phyloP scores from a whole-genome alignment of 257 asterid genomes.

The Solanum rostratum region DNA sequence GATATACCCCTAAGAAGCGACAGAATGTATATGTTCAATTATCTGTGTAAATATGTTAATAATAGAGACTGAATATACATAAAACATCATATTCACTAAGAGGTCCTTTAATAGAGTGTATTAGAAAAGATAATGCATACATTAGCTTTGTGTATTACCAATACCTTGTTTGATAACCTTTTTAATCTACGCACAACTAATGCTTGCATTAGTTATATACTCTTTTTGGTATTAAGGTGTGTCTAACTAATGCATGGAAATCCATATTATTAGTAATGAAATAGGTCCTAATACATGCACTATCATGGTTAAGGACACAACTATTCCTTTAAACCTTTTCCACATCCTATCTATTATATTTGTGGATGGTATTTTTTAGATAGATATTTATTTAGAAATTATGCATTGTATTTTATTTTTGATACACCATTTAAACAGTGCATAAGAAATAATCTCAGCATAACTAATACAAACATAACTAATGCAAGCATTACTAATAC shows the following conservation, averaged over 20 bases:
- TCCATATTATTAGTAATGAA: not conserved
- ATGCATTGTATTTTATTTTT: too few relatives aligned
- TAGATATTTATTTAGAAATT: too few relatives aligned
- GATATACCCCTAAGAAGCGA: not conserved
- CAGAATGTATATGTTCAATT: not conserved
- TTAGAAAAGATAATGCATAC: not conserved
- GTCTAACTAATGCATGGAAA: not conserved
- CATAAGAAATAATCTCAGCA: too few relatives aligned
- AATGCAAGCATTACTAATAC: too few relatives aligned
- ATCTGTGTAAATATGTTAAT: not conserved
- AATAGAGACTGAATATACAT: not conserved
- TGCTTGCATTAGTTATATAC: too few relatives aligned
- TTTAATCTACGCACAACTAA: too few relatives aligned
- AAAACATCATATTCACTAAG: not conserved
- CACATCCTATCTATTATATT: not conserved
- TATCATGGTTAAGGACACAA: not conserved
- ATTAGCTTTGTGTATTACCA: not conserved
- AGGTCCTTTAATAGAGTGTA: not conserved
- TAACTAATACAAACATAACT: too few relatives aligned
- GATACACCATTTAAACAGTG: too few relatives aligned
- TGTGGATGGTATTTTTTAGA: too few relatives aligned
- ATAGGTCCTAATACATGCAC: not conserved
- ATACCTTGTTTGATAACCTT: not conserved
- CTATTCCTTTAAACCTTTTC: not conserved
- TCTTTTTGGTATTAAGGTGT: not conserved